Evolutionary conservation across 768 basidiomycete species (phyloP).

Genomic region (Auricularia heimuer): DNA sequence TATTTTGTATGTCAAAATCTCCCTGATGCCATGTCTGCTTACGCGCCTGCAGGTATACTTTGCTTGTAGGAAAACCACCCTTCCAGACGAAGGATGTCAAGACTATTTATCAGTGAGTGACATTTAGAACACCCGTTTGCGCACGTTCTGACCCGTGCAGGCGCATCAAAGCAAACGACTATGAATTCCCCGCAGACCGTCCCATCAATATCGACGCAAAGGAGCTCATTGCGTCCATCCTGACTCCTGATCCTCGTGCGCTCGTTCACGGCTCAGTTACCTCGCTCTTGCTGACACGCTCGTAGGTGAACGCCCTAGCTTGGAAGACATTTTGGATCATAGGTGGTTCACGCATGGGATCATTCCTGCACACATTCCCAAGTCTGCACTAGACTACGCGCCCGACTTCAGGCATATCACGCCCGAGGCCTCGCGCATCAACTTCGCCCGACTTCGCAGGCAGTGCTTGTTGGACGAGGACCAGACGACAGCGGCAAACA

Average conservation of each 20-base stretch:
- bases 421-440: slow-evolving; percentile 48
- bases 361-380: slow-evolving; percentile 73
- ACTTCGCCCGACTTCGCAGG: slow-evolving; percentile 60
- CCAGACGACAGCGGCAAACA: slow-evolving; percentile 26
- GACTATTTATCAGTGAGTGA: slow-evolving; percentile 77
- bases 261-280: not conserved
- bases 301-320: slow-evolving; percentile 58
- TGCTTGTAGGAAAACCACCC: slow-evolving; percentile 88
- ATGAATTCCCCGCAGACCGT: slow-evolving; percentile 79
- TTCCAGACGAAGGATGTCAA: slow-evolving; percentile 99
- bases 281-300: not conserved
- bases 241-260: slow-evolving; percentile 66
- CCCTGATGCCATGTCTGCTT: not conserved
- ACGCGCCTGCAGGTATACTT: slow-evolving; percentile 50
- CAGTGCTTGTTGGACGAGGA: slow-evolving; percentile 58
- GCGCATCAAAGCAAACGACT: slow-evolving; percentile 88
- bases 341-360: slow-evolving; percentile 74
- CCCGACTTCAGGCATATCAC: slow-evolving; percentile 71
- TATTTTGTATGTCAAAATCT: slow-evolving; percentile 43
- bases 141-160: slow-evolving; percentile 26
- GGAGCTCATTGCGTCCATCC: slow-evolving; percentile 71
- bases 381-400: slow-evolving; percentile 59
- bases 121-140: not conserved
- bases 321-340: slow-evolving; percentile 78
- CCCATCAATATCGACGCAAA: slow-evolving; percentile 60